Evolutionary conservation across 139 green algal genomes (phyloP).

Genomic region (Chlamydomonas urium): DNA sequence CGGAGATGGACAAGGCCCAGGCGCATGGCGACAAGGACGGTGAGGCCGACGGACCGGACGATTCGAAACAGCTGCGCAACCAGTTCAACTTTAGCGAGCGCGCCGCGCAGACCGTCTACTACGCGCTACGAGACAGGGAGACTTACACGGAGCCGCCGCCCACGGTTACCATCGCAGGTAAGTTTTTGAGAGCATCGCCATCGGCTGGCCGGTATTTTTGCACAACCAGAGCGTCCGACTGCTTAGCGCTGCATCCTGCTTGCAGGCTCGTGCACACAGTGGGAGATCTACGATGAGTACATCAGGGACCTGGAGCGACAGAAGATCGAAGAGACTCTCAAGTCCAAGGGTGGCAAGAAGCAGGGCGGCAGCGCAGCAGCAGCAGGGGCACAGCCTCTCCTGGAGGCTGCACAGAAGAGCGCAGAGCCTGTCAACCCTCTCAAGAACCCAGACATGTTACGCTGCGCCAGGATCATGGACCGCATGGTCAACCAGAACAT

Average conservation of each 20-base stretch:
- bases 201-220: not conserved
- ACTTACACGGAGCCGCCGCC: conserved; percentile 80
- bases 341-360: conserved; percentile 48
- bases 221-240: not conserved
- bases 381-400: not conserved
- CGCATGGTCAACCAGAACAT: conserved; percentile 90
- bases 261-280: conserved; percentile 69
- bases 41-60: conserved; percentile 46
- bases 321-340: conserved; percentile 59
- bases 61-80: conserved; percentile 77
- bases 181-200: not conserved
- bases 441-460: not conserved
- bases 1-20: conserved; percentile 40
- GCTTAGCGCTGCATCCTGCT: not conserved
- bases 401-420: not conserved
- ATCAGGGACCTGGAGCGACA: conserved; percentile 74
- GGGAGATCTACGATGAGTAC: conserved; percentile 93
- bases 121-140: conserved; percentile 48
- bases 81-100: conserved; percentile 91
- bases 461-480: conserved; percentile 63
- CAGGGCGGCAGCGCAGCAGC: not conserved
- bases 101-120: conserved; percentile 66
- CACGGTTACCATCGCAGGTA: conserved; percentile 49
- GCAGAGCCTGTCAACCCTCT: not conserved
- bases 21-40: conserved; percentile 34